phyloP scores from a whole-genome alignment of 2,329 filamentous ascomycete species.

The Westerdykella aurantiaca region DNA sequence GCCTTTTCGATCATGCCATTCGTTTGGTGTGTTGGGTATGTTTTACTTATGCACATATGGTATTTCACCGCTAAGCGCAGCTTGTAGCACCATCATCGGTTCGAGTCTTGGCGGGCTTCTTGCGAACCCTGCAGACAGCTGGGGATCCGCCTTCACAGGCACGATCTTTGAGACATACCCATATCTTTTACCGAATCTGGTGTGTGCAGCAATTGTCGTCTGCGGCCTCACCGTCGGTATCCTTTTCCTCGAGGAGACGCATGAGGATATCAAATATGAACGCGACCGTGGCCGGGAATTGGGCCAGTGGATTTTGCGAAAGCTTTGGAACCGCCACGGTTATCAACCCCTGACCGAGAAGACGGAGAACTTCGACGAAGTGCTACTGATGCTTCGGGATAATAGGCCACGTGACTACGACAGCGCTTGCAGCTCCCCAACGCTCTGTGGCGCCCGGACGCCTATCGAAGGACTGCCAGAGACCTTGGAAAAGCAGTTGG shows the following conservation, averaged over 20 bases:
- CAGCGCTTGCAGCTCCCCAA: slow-evolving; percentile 52
- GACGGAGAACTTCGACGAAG: slow-evolving; percentile 50
- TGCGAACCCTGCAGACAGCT: slow-evolving; percentile 77
- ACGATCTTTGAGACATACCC: slow-evolving; percentile 82
- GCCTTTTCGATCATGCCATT: slow-evolving; percentile 98
- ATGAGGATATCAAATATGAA: slow-evolving; percentile 70
- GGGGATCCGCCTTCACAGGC: slow-evolving; percentile 67
- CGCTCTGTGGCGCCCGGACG: slow-evolving; percentile 36
- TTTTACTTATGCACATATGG: slow-evolving; percentile 10
- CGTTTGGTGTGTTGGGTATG: slow-evolving; percentile 89
- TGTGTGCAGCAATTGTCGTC: slow-evolving; percentile 73
- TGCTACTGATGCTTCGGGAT: slow-evolving; percentile 54
- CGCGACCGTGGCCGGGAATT: slow-evolving; percentile 71
- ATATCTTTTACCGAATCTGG: slow-evolving; percentile 87
- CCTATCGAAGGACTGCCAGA: slow-evolving; percentile 31
- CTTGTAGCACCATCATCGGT: slow-evolving; percentile 74
- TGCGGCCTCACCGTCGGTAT: slow-evolving; percentile 72
- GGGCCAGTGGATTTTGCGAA: slow-evolving; percentile 60
- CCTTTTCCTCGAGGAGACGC: slow-evolving; percentile 90
- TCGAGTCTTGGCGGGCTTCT: slow-evolving; percentile 86
- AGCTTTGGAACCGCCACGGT: slow-evolving; percentile 23
- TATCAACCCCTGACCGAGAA: slow-evolving; percentile 36
- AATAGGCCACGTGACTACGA: slow-evolving; percentile 56
- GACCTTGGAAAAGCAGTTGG: slow-evolving; percentile 24
- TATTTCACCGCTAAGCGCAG: slow-evolving; percentile 17